Evolutionary conservation across 192 early-diverging fungal genomes (phyloP).

Genomic region (Mortierella claussenii): DNA sequence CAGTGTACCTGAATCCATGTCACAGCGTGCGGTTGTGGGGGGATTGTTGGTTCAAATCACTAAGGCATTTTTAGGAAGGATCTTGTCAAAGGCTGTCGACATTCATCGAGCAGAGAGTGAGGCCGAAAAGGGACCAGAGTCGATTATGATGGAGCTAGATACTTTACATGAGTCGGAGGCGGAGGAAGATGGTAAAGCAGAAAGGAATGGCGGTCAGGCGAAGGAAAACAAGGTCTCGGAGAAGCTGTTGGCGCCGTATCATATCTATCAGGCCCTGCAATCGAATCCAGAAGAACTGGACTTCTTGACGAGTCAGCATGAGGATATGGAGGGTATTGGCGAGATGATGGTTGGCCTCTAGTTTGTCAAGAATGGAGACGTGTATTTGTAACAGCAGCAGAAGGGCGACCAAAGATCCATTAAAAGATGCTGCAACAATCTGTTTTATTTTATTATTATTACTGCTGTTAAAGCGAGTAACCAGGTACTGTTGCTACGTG

Average conservation of each 20-base stretch:
- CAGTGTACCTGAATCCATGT: conserved; percentile 50
- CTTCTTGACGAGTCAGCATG: conserved; percentile 59
- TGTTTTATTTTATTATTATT: no score
- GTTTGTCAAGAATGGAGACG: no score
- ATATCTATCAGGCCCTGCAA: conserved; percentile 62
- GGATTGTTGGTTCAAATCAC: conserved; percentile 60
- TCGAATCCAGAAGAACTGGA: conserved; percentile 54
- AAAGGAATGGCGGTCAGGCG: background rate
- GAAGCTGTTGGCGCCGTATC: conserved; percentile 63
- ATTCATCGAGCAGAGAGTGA: conserved; percentile 52
- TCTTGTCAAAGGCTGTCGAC: conserved; percentile 52
- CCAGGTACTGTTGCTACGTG: no score
- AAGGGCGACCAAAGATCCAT: no score
- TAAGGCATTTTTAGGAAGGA: conserved; percentile 56
- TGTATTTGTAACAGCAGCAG: no score
- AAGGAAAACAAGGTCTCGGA: conserved; percentile 18
- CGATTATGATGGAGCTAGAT: conserved; percentile 48
- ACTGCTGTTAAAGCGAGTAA: no score
- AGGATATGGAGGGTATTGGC: conserved; percentile 50
- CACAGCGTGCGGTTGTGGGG: conserved; percentile 60
- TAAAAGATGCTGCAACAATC: no score
- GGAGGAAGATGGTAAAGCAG: background rate
- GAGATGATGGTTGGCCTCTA: conserved; percentile 42
- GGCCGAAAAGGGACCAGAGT: conserved; percentile 38
- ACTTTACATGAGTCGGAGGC: conserved; percentile 32